Evolutionary conservation across 805 yeast genomes (phyloP).

Genomic region (Suhomyces pyralidae): DNA sequence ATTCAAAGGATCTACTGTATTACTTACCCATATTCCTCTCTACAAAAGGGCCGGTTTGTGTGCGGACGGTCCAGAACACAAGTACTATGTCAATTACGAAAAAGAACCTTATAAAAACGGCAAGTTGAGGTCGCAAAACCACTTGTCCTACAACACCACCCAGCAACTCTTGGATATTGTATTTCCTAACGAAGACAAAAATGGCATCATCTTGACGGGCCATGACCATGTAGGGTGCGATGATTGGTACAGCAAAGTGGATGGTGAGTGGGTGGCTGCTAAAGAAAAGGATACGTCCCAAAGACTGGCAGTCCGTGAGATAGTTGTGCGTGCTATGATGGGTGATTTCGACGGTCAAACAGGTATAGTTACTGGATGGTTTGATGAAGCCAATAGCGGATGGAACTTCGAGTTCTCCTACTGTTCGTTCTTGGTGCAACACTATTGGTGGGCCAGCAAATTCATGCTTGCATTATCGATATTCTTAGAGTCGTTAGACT

Average conservation of each 20-base stretch:
- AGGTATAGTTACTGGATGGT: slow-evolving; percentile 78
- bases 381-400: slow-evolving; percentile 29
- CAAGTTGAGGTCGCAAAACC: slow-evolving; percentile 79
- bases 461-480: slow-evolving; percentile 36
- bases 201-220: slow-evolving; percentile 85
- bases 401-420: slow-evolving; percentile 71
- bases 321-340: slow-evolving; percentile 92
- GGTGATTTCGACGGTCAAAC: slow-evolving; percentile 91
- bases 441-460: slow-evolving; percentile 93
- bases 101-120: slow-evolving; percentile 68
- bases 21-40: slow-evolving; percentile 88
- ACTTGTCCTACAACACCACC: slow-evolving; percentile 63
- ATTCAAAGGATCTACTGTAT: slow-evolving; percentile 74
- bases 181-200: slow-evolving; percentile 57
- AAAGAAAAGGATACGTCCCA: slow-evolving; percentile 31
- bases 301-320: slow-evolving; percentile 55
- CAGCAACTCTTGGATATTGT: slow-evolving; percentile 68
- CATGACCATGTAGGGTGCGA: slow-evolving; percentile 97
- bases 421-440: slow-evolving; percentile 85
- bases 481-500: slow-evolving; percentile 24
- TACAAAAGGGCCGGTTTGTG: slow-evolving; percentile 81
- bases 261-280: slow-evolving; percentile 58
- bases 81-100: slow-evolving; percentile 48
- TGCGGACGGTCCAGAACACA: slow-evolving; percentile 72
- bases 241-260: slow-evolving; percentile 51